Evolutionary conservation across 129 eudicot species (phyloP).

Genomic region (Silybum marianum): DNA sequence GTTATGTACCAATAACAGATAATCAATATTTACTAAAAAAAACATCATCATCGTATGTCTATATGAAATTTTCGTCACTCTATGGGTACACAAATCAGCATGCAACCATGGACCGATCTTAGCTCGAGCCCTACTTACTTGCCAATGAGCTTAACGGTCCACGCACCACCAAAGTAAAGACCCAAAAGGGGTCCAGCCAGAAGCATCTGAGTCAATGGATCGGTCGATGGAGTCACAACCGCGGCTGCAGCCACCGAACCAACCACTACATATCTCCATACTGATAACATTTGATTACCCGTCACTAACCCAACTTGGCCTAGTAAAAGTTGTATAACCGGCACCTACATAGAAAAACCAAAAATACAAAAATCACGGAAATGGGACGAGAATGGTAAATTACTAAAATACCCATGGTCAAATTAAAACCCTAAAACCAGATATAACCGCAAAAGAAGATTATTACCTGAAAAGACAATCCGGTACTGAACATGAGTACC

Average conservation of each 20-base stretch:
- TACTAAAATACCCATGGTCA: not conserved
- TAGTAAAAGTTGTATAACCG: slow-evolving; percentile 80
- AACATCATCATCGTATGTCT: slow-evolving; percentile 24
- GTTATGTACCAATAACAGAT: slow-evolving; percentile 35
- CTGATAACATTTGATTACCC: slow-evolving; percentile 84
- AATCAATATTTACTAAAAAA: slow-evolving; percentile 31
- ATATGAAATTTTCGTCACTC: slow-evolving; percentile 24
- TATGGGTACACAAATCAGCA: slow-evolving; percentile 14
- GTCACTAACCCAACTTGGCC: slow-evolving; percentile 92
- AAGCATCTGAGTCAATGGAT: slow-evolving; percentile 94
- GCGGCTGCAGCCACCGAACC: slow-evolving; percentile 95
- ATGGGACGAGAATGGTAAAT: too few relatives aligned
- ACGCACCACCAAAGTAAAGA: slow-evolving; percentile 94
- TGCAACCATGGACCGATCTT: slow-evolving; percentile 12
- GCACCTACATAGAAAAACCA: slow-evolving; percentile 53
- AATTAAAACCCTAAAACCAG: too few relatives aligned
- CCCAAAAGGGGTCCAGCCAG: slow-evolving; percentile 96
- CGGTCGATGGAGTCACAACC: slow-evolving; percentile 93
- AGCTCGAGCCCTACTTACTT: slow-evolving; percentile 38
- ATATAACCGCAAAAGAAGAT: not conserved
- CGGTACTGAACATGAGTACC: slow-evolving; percentile 96
- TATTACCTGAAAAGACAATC: slow-evolving; percentile 93
- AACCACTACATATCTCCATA: slow-evolving; percentile 96
- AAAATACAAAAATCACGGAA: not conserved
- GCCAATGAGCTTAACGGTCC: slow-evolving; percentile 78